phyloP scores from a whole-genome alignment of 257 asterid species.

The Forsythia viridissima region DNA sequence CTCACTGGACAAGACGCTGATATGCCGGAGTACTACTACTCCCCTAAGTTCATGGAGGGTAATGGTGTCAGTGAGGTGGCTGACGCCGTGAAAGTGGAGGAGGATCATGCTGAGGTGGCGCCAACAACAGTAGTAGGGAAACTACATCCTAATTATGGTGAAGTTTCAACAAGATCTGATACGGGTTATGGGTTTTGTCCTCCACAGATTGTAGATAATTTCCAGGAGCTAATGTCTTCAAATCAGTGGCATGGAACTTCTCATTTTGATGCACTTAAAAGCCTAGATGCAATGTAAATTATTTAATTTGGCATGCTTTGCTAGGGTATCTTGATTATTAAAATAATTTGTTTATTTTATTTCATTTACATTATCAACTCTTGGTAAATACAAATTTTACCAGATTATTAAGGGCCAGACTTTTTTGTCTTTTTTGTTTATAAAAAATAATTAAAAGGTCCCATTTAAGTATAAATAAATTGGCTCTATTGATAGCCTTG shows the following conservation, averaged over 20 bases:
- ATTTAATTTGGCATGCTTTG: not conserved
- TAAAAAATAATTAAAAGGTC: not conserved
- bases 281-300: slow-evolving; percentile 30
- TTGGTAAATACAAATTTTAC: not conserved
- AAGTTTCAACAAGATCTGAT: slow-evolving; percentile 31
- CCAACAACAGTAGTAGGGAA: slow-evolving; percentile 4
- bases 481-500: not conserved
- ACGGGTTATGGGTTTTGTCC: slow-evolving; percentile 11
- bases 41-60: slow-evolving; percentile 15
- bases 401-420: not conserved
- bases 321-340: not conserved
- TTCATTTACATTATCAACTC: not conserved
- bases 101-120: slow-evolving; percentile 19
- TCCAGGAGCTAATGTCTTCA: slow-evolving; percentile 26
- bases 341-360: not conserved
- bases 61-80: slow-evolving; percentile 23
- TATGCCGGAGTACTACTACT: slow-evolving; percentile 17
- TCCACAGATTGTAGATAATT: slow-evolving; percentile 31
- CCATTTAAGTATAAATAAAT: not conserved
- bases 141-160: not conserved
- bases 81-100: slow-evolving; percentile 3
- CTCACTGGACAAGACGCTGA: slow-evolving; percentile 76
- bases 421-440: no score
- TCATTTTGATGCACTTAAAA: slow-evolving; percentile 28
- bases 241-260: slow-evolving; percentile 36